A percentile compares a stretch with the other conserved stretches of the same genome.
phyloP scores from a whole-genome alignment of 23 red algal species.

The Gracilariopsis chorda region DNA sequence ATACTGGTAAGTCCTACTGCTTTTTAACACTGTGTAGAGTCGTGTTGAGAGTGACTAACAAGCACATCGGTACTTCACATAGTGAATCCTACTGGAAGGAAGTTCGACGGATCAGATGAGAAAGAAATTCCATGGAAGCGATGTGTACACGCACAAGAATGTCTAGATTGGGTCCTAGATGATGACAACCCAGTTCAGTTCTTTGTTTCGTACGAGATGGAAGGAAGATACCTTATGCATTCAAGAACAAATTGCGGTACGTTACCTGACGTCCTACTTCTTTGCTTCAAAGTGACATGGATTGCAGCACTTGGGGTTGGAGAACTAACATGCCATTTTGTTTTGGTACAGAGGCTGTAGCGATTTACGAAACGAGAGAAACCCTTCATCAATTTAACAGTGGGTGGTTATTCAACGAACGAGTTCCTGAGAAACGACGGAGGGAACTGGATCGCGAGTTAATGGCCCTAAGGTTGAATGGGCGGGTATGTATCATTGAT shows the following conservation, averaged over 20 bases:
- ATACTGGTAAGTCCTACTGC: background rate
- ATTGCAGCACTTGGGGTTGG: background rate
- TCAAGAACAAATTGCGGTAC: conserved; percentile 14
- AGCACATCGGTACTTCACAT: background rate
- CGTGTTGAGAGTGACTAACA: background rate
- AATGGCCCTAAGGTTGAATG: background rate
- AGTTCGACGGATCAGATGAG: background rate
- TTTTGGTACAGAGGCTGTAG: background rate
- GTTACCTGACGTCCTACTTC: background rate
- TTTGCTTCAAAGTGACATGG: too few species aligned
- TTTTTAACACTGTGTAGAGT: background rate
- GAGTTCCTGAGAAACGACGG: background rate
- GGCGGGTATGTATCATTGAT: background rate
- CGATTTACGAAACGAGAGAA: conserved; percentile 19
- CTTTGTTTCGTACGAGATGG: conserved; percentile 3
- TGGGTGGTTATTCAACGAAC: conserved; percentile 35
- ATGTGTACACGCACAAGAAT: background rate
- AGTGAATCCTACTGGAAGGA: background rate
- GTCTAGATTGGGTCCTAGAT: background rate
- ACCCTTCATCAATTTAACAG: conserved; percentile 19
- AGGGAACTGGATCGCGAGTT: conserved; percentile 23
- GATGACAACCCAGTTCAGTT: conserved; percentile 26
- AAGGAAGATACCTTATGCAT: background rate
- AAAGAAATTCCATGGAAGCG: conserved; percentile 32
- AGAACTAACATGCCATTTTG: background rate